Percentiles rank a stretch among this genome's conserved stretches.
phyloP scores from a whole-genome alignment of 192 early-diverging fungal species.

The Phlyctochytrium arcticum region DNA sequence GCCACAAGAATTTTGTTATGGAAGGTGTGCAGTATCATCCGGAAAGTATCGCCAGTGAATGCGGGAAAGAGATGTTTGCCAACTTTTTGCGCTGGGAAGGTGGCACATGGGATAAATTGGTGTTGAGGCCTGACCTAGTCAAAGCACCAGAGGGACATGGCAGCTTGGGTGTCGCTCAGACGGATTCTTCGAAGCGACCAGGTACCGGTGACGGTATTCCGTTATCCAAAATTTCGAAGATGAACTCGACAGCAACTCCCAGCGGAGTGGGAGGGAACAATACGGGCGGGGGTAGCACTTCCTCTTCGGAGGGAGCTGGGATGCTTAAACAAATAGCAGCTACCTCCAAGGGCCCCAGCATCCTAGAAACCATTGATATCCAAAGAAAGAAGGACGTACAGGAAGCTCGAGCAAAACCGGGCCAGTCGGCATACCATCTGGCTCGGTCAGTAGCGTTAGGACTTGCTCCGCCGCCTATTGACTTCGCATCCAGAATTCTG shows the following conservation, averaged over 20 bases:
- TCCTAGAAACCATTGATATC: conserved; percentile 77
- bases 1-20: conserved; percentile 82
- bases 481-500: conserved; percentile 70
- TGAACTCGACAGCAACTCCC: conserved; percentile 47
- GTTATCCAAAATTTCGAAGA: conserved; percentile 40
- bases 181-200: background rate
- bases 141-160: background rate
- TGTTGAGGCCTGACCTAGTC: conserved; percentile 14
- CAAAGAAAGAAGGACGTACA: conserved; percentile 80
- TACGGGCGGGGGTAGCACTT: background rate
- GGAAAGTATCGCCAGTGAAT: conserved; percentile 92
- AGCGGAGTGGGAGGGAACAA: background rate
- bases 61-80: conserved; percentile 79
- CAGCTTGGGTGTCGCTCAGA: background rate
- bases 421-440: conserved; percentile 65
- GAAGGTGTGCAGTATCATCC: conserved; percentile 99
- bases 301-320: background rate
- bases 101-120: conserved; percentile 75
- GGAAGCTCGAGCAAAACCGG: conserved; percentile 65
- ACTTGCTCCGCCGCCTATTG: conserved; percentile 70
- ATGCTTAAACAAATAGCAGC: background rate
- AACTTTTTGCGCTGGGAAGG: conserved; percentile 89
- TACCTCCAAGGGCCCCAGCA: conserved; percentile 30
- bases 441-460: conserved; percentile 63
- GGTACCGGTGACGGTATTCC: conserved; percentile 29